phyloP scores from a whole-genome alignment of 768 basidiomycete genomes.

The Mycena belliarum region DNA sequence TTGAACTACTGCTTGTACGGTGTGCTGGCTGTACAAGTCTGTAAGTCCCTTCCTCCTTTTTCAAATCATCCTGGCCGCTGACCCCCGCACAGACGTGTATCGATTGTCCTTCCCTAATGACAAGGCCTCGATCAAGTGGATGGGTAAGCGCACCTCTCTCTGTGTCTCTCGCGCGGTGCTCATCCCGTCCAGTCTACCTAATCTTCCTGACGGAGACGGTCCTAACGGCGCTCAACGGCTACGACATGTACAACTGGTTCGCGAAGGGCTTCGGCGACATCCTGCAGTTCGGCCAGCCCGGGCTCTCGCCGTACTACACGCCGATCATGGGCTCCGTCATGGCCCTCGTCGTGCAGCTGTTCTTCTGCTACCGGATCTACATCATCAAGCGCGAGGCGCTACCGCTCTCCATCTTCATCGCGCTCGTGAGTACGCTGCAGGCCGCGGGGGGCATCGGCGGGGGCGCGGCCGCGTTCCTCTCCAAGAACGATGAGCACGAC shows the following conservation, averaged over 20 bases:
- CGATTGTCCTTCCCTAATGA: slow-evolving; percentile 17
- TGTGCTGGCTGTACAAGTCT: slow-evolving; percentile 16
- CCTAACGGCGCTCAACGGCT: slow-evolving; percentile 18
- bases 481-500: slow-evolving; percentile 8
- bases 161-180: not conserved
- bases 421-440: slow-evolving; percentile 8
- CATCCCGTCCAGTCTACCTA: slow-evolving; percentile 4
- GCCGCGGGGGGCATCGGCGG: slow-evolving; percentile 13
- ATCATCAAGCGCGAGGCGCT: slow-evolving; percentile 6
- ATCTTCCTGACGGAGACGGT: slow-evolving; percentile 17
- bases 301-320: slow-evolving; percentile 13
- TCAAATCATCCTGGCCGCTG: not conserved
- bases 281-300: slow-evolving; percentile 3
- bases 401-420: not conserved
- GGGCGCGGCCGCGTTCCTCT: slow-evolving; percentile 7
- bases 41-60: not conserved
- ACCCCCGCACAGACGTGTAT: slow-evolving; percentile 2
- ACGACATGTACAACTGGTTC: slow-evolving; percentile 17
- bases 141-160: not conserved
- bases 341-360: slow-evolving; percentile 11
- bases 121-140: slow-evolving; percentile 15
- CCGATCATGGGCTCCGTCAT: slow-evolving; percentile 15
- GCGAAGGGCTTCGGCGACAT: slow-evolving; percentile 14
- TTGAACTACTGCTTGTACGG: slow-evolving; percentile 16
- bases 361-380: slow-evolving; percentile 17